phyloP scores from a whole-genome alignment of 495 filamentous ascomycete species.

The Lindgomyces ingoldianus region DNA sequence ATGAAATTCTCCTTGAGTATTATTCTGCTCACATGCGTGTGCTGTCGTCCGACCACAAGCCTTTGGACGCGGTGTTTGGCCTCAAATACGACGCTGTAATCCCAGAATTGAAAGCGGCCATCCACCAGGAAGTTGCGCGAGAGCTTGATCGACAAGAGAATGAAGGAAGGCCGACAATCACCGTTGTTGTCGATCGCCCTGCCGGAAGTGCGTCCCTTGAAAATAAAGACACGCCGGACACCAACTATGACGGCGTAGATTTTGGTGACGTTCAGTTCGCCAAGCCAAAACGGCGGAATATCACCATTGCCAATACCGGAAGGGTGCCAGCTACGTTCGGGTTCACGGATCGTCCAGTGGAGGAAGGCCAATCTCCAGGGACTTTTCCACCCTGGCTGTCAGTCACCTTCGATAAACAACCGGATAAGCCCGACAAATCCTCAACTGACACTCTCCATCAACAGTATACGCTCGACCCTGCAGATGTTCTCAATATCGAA shows the following conservation, averaged over 20 bases:
- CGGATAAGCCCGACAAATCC: constrained; percentile 46
- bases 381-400: constrained; percentile 64
- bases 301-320: constrained; percentile 92
- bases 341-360: constrained; percentile 70
- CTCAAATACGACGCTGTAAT: constrained; percentile 83
- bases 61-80: constrained; percentile 75
- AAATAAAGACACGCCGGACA: constrained; percentile 33
- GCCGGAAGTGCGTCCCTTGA: constrained; percentile 34
- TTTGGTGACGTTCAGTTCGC: constrained; percentile 74
- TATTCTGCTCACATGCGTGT: constrained; percentile 89
- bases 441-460: constrained; percentile 41
- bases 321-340: constrained; percentile 70
- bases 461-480: constrained; percentile 70
- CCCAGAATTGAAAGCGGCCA: constrained; percentile 73
- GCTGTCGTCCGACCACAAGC: constrained; percentile 94
- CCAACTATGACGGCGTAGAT: constrained; percentile 59
- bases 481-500: constrained; percentile 72
- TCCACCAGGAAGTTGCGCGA: constrained; percentile 84
- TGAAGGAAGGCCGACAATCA: constrained; percentile 80
- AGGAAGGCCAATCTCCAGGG: constrained; percentile 47
- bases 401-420: constrained; percentile 58
- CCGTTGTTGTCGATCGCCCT: constrained; percentile 74
- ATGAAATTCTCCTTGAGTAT: constrained; percentile 66
- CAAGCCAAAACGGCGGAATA: constrained; percentile 59
- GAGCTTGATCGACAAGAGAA: constrained; percentile 92